Percentiles rank a stretch among this genome's conserved stretches.
Conservation (phyloP, 345 rosid genomes). For the Turritis glabra region DNA sequence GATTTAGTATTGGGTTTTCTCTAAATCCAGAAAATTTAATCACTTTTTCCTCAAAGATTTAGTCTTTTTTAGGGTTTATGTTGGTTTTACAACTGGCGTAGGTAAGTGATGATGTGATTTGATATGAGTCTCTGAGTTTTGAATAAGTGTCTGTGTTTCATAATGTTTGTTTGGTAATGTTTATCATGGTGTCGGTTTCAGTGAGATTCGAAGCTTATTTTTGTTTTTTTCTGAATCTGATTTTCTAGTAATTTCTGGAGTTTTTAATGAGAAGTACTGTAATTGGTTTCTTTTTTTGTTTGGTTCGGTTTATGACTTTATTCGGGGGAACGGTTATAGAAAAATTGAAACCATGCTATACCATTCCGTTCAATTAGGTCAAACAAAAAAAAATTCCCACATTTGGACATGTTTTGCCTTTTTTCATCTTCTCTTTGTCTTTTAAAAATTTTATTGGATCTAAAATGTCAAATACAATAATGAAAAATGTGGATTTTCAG, state of each 20-base stretch:
- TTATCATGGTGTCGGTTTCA: no score
- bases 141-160: no score
- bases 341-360: background rate
- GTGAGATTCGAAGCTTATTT: no score
- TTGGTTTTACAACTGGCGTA: background rate
- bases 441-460: background rate
- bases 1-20: background rate
- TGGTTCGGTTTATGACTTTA: background rate
- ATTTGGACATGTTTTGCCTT: background rate
- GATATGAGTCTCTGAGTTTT: background rate
- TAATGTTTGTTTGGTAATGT: no score
- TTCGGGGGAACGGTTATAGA: no score
- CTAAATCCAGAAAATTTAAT: background rate
- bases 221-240: no score
- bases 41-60: background rate
- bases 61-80: constrained; percentile 19
- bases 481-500: background rate
- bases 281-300: no score
- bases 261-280: no score
- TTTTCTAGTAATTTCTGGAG: no score
- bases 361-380: background rate
- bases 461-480: background rate
- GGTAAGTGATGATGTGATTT: background rate
- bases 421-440: background rate
- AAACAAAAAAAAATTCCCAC: no score